A percentile compares a stretch with the other conserved stretches of the same genome.
phyloP scores from a whole-genome alignment of 768 basidiomycete genomes.

The Leccinum broughii region DNA sequence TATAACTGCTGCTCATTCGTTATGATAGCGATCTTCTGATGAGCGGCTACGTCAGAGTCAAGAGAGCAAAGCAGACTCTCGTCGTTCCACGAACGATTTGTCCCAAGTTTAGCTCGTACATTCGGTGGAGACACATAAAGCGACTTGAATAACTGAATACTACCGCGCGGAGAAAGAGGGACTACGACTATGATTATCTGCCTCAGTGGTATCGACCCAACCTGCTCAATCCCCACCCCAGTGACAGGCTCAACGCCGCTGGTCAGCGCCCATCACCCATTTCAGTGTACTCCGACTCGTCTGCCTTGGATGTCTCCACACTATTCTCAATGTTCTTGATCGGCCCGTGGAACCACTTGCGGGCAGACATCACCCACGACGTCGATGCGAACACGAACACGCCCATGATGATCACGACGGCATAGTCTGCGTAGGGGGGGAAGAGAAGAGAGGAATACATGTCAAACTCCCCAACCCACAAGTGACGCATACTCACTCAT shows the following conservation, averaged over 20 bases:
- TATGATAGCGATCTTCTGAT: too few species aligned
- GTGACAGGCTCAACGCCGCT: neutral
- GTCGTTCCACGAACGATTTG: too few species aligned
- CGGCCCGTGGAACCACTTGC: conserved; percentile 71
- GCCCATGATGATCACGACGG: conserved; percentile 61
- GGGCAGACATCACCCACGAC: conserved; percentile 68
- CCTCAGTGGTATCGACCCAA: too few species aligned
- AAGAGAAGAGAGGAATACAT: neutral
- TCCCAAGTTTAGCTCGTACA: too few species aligned
- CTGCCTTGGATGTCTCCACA: neutral
- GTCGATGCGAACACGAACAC: conserved; percentile 65
- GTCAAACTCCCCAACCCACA: conserved; percentile 1
- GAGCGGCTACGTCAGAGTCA: too few species aligned
- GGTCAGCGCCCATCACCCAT: neutral
- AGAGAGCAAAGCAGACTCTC: too few species aligned
- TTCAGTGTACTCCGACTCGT: conserved; percentile 10
- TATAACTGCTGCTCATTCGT: too few species aligned
- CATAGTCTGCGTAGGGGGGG: conserved; percentile 49
- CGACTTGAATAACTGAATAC: too few species aligned
- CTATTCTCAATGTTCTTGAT: conserved; percentile 46
- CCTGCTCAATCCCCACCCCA: too few species aligned
- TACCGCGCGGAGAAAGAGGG: too few species aligned
- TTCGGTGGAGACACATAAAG: too few species aligned
- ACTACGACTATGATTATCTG: too few species aligned
- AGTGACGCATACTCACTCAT: conserved; percentile 52